Evolutionary conservation across 352 stramenopile genomes (phyloP).

Genomic region (Globisporangium nunn): DNA sequence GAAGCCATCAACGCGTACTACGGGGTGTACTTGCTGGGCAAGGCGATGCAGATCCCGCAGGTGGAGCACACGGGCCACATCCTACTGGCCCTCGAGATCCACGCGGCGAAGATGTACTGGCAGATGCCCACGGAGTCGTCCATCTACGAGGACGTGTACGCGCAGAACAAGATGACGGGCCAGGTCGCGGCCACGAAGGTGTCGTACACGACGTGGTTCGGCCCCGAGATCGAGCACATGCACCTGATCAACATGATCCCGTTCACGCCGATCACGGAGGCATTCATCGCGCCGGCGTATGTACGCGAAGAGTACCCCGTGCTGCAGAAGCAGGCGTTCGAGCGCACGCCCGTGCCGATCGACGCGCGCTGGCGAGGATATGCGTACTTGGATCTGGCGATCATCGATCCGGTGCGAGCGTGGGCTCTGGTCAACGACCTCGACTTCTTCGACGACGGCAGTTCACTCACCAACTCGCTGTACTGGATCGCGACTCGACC

Average conservation of each 20-base stretch:
- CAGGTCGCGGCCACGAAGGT: slow-evolving; percentile 75
- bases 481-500: slow-evolving; percentile 86
- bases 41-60: slow-evolving; percentile 54
- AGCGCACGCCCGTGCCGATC: slow-evolving; percentile 49
- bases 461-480: slow-evolving; percentile 84
- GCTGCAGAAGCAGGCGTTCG: slow-evolving; percentile 62
- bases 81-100: slow-evolving; percentile 90
- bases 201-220: slow-evolving; percentile 86
- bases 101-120: slow-evolving; percentile 94
- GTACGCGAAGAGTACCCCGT: slow-evolving; percentile 76
- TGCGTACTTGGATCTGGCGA: slow-evolving; percentile 76
- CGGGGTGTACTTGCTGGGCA: slow-evolving; percentile 90
- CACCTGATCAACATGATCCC: slow-evolving; percentile 90
- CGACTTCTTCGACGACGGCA: slow-evolving; percentile 81
- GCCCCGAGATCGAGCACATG: slow-evolving; percentile 78
- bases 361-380: slow-evolving; percentile 81
- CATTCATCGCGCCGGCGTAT: slow-evolving; percentile 61
- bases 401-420: slow-evolving; percentile 62
- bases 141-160: slow-evolving; percentile 72
- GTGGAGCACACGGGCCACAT: slow-evolving; percentile 88
- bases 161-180: slow-evolving; percentile 80
- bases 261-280: slow-evolving; percentile 82
- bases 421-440: slow-evolving; percentile 65
- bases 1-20: slow-evolving; percentile 98
- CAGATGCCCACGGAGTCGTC: slow-evolving; percentile 75